Conservation (phyloP, 768 basidiomycete genomes). For the Wakefieldia striispora region DNA sequence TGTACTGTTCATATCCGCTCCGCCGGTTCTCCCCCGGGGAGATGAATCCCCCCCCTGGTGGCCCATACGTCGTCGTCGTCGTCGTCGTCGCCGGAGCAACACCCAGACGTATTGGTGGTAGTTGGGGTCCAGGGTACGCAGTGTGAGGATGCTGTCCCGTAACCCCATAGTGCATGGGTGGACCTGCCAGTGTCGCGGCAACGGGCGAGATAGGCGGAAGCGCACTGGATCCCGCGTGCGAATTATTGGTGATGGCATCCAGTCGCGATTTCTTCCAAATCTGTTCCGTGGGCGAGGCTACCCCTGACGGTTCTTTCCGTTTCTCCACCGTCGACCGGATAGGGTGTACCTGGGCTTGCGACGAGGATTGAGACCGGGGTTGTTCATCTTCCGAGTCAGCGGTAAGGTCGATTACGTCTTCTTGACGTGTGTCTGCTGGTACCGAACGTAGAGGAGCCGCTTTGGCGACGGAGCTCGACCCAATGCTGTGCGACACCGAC, state of each 20-base stretch:
- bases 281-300: conserved; percentile 56
- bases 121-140: conserved; percentile 20
- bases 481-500: conserved; percentile 61
- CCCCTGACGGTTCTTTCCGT: conserved; percentile 55
- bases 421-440: conserved; percentile 32
- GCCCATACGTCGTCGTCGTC: conserved; percentile 14
- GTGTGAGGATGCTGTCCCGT: conserved; percentile 15
- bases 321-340: conserved; percentile 42
- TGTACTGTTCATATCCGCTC: conserved; percentile 25
- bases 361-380: conserved; percentile 25
- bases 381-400: conserved; percentile 77
- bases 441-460: conserved; percentile 18
- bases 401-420: conserved; percentile 82
- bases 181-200: conserved; percentile 9
- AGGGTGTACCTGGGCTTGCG: conserved; percentile 32
- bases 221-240: conserved; percentile 7
- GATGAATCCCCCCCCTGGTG: conserved; percentile 19
- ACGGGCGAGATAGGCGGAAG: conserved; percentile 29
- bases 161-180: conserved; percentile 13
- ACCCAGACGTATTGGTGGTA: conserved; percentile 30
- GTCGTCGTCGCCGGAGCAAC: not conserved
- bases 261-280: conserved; percentile 70
- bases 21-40: conserved; percentile 27
- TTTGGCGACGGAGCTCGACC: conserved; percentile 35
- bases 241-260: conserved; percentile 21